These are phyloP conservation scores for Fraxinus ornus DNA, from an alignment of 305 asterid genomes.

Conservation along the genomic window DNA sequence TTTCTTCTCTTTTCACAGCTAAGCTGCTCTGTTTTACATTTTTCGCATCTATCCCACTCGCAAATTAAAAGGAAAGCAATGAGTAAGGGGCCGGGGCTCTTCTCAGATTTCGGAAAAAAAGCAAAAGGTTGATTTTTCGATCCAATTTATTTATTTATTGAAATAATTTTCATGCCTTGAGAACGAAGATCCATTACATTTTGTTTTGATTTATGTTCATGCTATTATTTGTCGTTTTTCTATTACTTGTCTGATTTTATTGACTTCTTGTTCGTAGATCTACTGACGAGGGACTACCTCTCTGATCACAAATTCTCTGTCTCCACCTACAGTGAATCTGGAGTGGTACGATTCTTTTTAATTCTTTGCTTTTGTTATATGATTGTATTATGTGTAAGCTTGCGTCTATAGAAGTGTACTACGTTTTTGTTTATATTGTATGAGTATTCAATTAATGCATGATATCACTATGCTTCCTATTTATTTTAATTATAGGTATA, in stretches of 20 bases:
- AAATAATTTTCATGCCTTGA: not conserved
- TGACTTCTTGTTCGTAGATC: slow-evolving; percentile 42
- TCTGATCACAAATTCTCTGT: slow-evolving; percentile 86
- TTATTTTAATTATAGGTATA: not conserved
- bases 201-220: not conserved
- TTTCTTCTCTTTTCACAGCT: not conserved
- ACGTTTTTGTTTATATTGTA: not conserved
- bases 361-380: not conserved
- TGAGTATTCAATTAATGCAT: not conserved
- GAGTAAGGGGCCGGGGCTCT: slow-evolving; percentile 95
- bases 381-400: not conserved
- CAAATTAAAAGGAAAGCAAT: slow-evolving; percentile 15
- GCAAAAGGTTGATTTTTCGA: slow-evolving; percentile 65
- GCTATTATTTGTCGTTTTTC: not conserved
- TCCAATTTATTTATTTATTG: slow-evolving; percentile 6
- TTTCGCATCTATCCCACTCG: not conserved
- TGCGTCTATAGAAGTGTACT: not conserved
- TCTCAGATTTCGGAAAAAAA: slow-evolving; percentile 88
- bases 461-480: not conserved
- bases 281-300: slow-evolving; percentile 76
- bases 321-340: slow-evolving; percentile 69
- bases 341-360: slow-evolving; percentile 51
- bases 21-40: not conserved
- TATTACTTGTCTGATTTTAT: not conserved
- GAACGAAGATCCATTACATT: not conserved